A percentile compares a stretch with the other conserved stretches of the same genome.
Evolutionary conservation across 2,329 filamentous ascomycete species (phyloP).

Genomic region (Paecilomyces sp.): DNA sequence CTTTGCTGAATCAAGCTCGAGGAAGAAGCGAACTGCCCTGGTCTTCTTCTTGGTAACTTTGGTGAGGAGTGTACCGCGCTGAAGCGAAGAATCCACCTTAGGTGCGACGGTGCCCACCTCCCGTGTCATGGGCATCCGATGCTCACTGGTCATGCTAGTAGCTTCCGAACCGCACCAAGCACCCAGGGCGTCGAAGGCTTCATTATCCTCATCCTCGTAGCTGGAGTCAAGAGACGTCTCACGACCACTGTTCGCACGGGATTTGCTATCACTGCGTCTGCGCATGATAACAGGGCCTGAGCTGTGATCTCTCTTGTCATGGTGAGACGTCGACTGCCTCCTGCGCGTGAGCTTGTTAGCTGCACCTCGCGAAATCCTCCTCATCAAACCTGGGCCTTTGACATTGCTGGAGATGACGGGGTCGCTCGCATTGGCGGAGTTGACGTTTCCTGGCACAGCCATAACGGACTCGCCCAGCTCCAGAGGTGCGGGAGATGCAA

Average conservation of each 20-base stretch:
- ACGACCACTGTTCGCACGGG: conserved; percentile 51
- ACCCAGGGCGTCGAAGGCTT: conserved; percentile 39
- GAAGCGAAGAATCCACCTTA: conserved; percentile 67
- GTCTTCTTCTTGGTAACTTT: conserved; percentile 83
- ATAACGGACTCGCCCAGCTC: conserved; percentile 69
- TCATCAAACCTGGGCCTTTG: conserved; percentile 64
- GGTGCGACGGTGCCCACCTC: conserved; percentile 46
- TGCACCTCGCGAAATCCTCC: conserved; percentile 76
- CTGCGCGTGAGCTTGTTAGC: conserved; percentile 62
- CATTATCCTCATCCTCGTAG: conserved; percentile 51
- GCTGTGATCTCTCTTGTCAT: conserved; percentile 75
- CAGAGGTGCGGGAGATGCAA: conserved; percentile 47
- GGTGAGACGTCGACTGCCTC: conserved; percentile 68
- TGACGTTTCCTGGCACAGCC: conserved; percentile 33
- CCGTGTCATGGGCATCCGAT: conserved; percentile 21
- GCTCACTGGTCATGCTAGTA: conserved; percentile 32
- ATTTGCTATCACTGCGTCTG: conserved; percentile 83
- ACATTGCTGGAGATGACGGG: conserved; percentile 43
- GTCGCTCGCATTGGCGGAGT: conserved; percentile 52
- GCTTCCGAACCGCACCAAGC: conserved; percentile 34
- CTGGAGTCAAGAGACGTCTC: conserved; percentile 40
- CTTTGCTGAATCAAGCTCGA: conserved; percentile 77
- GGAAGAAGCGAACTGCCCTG: conserved; percentile 64
- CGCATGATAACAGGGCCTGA: conserved; percentile 83
- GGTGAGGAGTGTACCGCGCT: conserved; percentile 68